Evolutionary conservation across 78 protist genomes (phyloP), one percentile per base, ranked within the genome.

Genomic region (Guillardia theta): DNA sequence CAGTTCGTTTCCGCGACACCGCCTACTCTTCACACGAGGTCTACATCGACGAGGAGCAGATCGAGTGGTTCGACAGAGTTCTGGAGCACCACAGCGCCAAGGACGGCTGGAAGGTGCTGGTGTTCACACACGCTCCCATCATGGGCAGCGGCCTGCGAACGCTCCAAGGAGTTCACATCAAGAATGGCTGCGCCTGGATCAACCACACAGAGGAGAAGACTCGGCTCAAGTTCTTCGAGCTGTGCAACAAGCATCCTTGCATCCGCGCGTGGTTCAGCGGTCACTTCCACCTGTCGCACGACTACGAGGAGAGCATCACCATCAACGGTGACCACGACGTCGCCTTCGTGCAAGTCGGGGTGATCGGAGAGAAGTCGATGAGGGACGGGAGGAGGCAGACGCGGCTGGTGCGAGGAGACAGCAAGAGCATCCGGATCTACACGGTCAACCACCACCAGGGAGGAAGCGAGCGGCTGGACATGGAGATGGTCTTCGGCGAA

Each of bases 281-380:
- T n/a, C 93, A 88, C 77, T 88, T 88, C 76, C 93, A 88, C 53
- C 77, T 88, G 41, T 27, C 46, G 18, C 93, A 88, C 64, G 93
- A 88, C 77, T 88, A 48, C 36, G 64, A 88, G 70, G 70, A 58
- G 39, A 27, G 39, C 70, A 58, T 58, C 70, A 58, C 70, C 2
- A 27, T 58, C 27, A 24, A 10, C 58, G 58, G 30, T 15, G 15
- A 58, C 70, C 4, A 24, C 27, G 1, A 6, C 6, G 70, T 58
- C 27, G 70, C 70, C 70, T 24, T 6, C 27, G 70, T 58, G 4
- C 70, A 58, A 58, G 39, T 27, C 70, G 58, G 58, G 30, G 70
- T 58, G 78, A 53, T 88, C 47, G 4, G 41, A 0, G 8, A 4
- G 6, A 12, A 37, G 47, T 46, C 77, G 41, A 12, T 48, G 21